Evolutionary conservation across 202 grass and related monocot genomes (phyloP).

Genomic region (Elaeis oleifera): DNA sequence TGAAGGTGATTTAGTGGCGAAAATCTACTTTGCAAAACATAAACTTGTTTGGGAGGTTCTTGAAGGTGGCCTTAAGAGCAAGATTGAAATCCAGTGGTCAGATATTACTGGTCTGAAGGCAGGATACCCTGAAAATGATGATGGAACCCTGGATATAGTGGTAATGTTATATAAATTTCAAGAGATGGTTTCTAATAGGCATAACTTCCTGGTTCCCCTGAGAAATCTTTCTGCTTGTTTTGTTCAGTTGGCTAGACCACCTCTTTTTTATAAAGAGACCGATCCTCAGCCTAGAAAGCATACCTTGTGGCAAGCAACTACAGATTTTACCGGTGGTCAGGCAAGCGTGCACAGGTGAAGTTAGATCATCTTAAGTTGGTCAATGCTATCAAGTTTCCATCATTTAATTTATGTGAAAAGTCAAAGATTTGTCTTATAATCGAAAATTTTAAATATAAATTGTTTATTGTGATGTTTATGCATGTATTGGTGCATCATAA

Average conservation of each 20-base stretch:
- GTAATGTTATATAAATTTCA: constrained; percentile 27
- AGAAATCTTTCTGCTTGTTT: constrained; percentile 15
- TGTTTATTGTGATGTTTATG: too few relatives aligned
- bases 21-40: constrained; percentile 95
- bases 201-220: constrained; percentile 4
- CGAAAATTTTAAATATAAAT: too few relatives aligned
- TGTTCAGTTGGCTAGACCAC: constrained; percentile 68
- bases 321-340: constrained; percentile 91
- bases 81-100: constrained; percentile 96
- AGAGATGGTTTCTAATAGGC: neutral
- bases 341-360: constrained; percentile 64
- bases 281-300: constrained; percentile 98
- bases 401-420: neutral
- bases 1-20: constrained; percentile 96
- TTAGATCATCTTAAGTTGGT: constrained; percentile 15
- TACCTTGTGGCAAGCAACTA: constrained; percentile 66
- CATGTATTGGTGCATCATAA: too few relatives aligned
- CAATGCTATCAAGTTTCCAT: neutral
- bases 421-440: constrained; percentile 1
- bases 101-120: constrained; percentile 82
- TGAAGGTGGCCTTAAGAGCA: constrained; percentile 93
- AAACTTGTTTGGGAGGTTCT: constrained; percentile 99
- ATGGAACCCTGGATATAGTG: constrained; percentile 50
- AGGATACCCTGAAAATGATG: constrained; percentile 55
- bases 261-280: constrained; percentile 89